Base-by-base conservation (phyloP, 768 basidiomycete genomes). In the Tricholoma furcatifolium region DNA sequence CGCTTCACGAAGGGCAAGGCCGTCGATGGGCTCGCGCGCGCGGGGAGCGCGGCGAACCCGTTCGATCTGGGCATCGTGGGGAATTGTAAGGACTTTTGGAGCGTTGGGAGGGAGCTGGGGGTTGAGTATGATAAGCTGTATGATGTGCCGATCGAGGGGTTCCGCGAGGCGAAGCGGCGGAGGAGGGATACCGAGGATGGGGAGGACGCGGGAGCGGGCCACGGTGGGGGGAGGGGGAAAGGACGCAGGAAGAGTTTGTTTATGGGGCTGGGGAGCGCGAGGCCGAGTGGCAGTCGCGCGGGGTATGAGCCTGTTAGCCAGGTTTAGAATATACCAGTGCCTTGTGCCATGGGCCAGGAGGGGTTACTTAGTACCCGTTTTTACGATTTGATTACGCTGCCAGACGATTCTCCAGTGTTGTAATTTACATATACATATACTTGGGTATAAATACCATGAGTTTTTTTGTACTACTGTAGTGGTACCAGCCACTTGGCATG, bases 81-180 rank as follows among this genome's bases (percentile, higher is more conserved):
- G 51, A 95, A 95, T 65, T 95, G 93, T 67, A 83, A 81, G 62
- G 96, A 99, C 74, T 98, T 99, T 70, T 99, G 96, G 96, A 83
- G 84, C 44, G 81, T 80, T 51, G 92, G 94, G 20, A 76, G 77
- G 54, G 90, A 92, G 68, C 72, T 96, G 21, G 92, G 91, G 2
- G 90, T 99, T 42, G 87, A 95, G 66, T 99, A 97, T 71, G 90
- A 91, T 49, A 75, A 77, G 59, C 66, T 97, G 66, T 96, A 95
- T 71, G 92, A 94, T 69, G 83, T 98, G 21, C 94, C 95, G 4
- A 57, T 74, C 2, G 93, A 94, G 65, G 94, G 93, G 11, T 93
- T 93, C 66, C 68, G 70, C 47, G 88, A 90, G 68, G 89, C 85
- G 58, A 85, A 87, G 73, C 72, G 67, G 66, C 73, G 76, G 66